These are phyloP conservation scores for Solanum hybrid DNA, from an alignment of 305 asterid species.

Conservation along the genomic window DNA sequence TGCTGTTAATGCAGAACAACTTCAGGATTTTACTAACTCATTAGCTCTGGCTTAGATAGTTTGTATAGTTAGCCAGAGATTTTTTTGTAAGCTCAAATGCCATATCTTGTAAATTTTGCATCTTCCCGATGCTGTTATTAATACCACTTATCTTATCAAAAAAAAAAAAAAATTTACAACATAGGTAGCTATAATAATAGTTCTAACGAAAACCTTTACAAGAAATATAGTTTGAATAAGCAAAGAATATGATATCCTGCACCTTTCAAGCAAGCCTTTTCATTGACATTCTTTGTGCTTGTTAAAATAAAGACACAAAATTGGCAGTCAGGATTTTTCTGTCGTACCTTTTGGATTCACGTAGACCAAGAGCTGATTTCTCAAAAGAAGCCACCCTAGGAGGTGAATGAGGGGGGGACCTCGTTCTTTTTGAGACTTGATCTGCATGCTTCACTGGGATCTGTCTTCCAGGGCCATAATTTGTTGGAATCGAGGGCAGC, in stretches of 20 bases:
- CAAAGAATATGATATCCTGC: background rate
- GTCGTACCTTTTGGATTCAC: constrained; percentile 42
- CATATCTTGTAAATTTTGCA: no score
- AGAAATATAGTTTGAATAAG: background rate
- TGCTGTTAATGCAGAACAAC: no score
- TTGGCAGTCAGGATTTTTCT: constrained; percentile 6
- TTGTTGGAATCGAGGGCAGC: constrained; percentile 20
- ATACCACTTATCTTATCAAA: no score
- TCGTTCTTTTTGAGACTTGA: constrained; percentile 56
- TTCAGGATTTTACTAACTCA: no score
- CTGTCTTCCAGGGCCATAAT: constrained; percentile 35
- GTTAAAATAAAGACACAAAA: background rate
- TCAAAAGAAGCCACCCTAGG: constrained; percentile 21
- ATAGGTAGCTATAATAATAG: background rate
- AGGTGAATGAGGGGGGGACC: constrained; percentile 55
- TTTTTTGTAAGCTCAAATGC: no score
- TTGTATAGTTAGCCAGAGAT: no score
- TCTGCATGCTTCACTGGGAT: constrained; percentile 33
- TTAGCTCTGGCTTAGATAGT: no score
- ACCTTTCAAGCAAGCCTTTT: background rate
- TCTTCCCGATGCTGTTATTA: no score
- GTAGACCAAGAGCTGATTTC: constrained; percentile 19
- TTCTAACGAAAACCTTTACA: background rate
- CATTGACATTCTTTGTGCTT: background rate
- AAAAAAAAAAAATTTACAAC: background rate